Conservation (phyloP, 495 filamentous ascomycete genomes). For the Neurospora sp. region DNA sequence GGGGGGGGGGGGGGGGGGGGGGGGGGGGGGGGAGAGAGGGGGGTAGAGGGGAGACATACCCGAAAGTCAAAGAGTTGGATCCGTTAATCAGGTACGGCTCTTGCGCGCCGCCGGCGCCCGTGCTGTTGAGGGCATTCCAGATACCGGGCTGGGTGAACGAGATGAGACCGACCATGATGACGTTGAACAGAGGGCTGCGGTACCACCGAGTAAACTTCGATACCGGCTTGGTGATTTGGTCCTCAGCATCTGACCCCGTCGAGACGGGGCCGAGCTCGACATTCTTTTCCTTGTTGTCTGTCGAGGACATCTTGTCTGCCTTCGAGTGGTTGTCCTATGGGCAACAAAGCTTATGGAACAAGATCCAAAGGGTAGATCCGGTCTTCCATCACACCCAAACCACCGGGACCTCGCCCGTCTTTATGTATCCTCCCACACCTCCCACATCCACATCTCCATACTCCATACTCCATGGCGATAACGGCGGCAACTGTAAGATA, state of each 20-base stretch:
- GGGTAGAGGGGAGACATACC: slow-evolving; percentile 1
- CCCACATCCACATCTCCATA: not conserved
- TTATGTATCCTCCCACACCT: not conserved
- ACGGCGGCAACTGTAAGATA: not conserved
- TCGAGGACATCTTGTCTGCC: slow-evolving; percentile 12
- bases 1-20: too few relatives aligned
- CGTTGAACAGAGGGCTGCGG: slow-evolving; percentile 45
- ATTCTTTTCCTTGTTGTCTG: slow-evolving; percentile 7
- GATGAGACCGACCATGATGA: slow-evolving; percentile 44
- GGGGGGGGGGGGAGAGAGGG: too few relatives aligned
- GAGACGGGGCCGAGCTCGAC: slow-evolving; percentile 4
- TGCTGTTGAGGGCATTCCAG: slow-evolving; percentile 49
- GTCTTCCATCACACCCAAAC: not conserved
- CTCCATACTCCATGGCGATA: not conserved
- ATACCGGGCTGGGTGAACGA: slow-evolving; percentile 50
- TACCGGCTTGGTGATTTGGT: slow-evolving; percentile 15
- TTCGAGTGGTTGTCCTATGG: not conserved
- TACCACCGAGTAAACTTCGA: slow-evolving; percentile 33
- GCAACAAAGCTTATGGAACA: not conserved
- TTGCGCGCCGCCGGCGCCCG: slow-evolving; percentile 48
- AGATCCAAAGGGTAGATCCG: not conserved
- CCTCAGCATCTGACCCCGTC: not conserved
- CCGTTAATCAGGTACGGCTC: slow-evolving; percentile 48
- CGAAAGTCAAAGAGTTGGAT: slow-evolving; percentile 47
- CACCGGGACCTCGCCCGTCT: not conserved